Evolutionary conservation across 768 basidiomycete species (phyloP), one percentile per base, ranked within the genome.

Genomic region (Tricholoma furcatifolium): DNA sequence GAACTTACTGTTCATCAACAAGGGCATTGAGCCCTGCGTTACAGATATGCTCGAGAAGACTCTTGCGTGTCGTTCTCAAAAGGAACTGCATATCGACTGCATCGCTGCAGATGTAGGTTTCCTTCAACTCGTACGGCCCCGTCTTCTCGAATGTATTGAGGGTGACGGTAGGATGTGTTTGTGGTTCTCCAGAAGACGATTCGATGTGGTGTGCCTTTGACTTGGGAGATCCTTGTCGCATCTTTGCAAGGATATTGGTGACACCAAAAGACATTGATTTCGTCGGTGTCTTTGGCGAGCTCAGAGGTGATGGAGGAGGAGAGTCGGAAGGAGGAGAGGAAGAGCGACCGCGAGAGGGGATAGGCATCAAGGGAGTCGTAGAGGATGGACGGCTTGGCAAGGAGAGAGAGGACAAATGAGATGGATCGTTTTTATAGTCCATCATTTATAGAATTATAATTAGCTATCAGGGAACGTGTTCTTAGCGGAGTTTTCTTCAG

Each of bases 1-100:
- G 27, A 31, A 81, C 87, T 42, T 62, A 89, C 88, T 78, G 74
- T 63, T 91, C 88, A 38, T 89, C 81, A 2, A 84, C 77, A 49
- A 91, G 74, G 1, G 80, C 81, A 59, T 83, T 3, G 77, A 83
- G 14, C 81, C 84, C 17, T 79, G 57, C 8, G 62, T 57, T 47
- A 73, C 68, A 14, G 81, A 45, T 81, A 50, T 73, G 70, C 54
- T 82, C 77, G 47, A 84, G 60, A 50, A 88, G 64, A 38, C 70
- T 67, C 2, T 70, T 66, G 43, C 85, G 76, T 24, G 83, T 78
- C 4, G 75, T 78, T 11, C 84, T 70, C 44, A 91, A 69, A 12
- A 91, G 72, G 50, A 76, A 78, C 18, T 67, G 61, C 32, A 80
- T 73, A 60, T 87, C 84, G 30, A 90, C 87, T 2, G 78, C 87